phyloP scores from a whole-genome alignment of 176 grass and related monocot genomes.

The Puccinellia tenuiflora region DNA sequence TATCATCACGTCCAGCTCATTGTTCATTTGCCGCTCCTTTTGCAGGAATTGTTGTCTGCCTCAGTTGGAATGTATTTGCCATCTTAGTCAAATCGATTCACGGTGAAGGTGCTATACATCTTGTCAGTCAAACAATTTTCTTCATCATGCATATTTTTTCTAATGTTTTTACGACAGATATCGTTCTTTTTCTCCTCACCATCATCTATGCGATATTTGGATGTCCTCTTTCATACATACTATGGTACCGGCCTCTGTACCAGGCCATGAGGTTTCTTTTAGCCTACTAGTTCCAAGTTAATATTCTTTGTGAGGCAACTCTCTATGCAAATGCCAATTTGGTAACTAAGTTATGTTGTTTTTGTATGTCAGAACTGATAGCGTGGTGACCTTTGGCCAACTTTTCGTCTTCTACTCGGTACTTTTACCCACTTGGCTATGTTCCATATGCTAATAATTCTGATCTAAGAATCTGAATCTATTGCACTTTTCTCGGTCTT shows the following conservation, averaged over 20 bases:
- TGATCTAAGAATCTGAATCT: neutral
- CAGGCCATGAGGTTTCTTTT: conserved; percentile 67
- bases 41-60: conserved; percentile 67
- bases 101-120: conserved; percentile 51
- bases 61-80: conserved; percentile 70
- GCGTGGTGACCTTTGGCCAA: conserved; percentile 68
- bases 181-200: conserved; percentile 70
- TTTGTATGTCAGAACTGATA: conserved; percentile 69
- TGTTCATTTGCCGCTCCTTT: neutral
- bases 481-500: neutral
- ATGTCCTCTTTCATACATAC: conserved; percentile 84
- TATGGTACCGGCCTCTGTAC: conserved; percentile 93
- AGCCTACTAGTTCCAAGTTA: neutral
- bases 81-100: conserved; percentile 60
- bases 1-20: neutral
- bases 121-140: neutral
- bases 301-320: neutral
- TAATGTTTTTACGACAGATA: conserved; percentile 40
- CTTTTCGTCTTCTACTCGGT: conserved; percentile 90
- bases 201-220: conserved; percentile 76
- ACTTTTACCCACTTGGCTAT: conserved; percentile 11
- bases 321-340: neutral
- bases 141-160: neutral
- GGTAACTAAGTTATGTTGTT: conserved; percentile 2
- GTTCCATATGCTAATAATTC: neutral